Evolutionary conservation across 2,329 filamentous ascomycete genomes (phyloP), one percentile per base, ranked within the genome.

Genomic region (Cladobotryum mycophilum): DNA sequence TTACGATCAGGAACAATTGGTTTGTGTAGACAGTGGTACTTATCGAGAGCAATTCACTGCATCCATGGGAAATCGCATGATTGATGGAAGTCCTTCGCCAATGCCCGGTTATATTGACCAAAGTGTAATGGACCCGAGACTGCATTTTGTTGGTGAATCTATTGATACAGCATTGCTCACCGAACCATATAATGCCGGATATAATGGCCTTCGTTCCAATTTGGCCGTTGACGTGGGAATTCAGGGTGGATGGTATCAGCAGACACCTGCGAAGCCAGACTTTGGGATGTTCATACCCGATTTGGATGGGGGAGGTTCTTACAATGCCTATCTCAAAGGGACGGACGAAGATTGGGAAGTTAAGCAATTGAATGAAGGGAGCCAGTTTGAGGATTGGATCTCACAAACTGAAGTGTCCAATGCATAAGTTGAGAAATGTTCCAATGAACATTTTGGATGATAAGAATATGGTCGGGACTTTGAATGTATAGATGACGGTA

Each of bases 321-420:
- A 64, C 44, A 61, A 64, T 17, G 58, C 52, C 5, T 67, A 65
- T 44, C 58, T 71, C 25, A 61, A 57, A 41, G 67, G 68, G 18
- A 60, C 56, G 9, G 58, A 65, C 33, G 58, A 56, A 11, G 67
- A 67, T 46, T 71, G 68, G 68, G 58, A 64, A 49, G 56, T 70
- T 8, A 64, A 67, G 54, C 59, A 66, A 17, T 49, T 70, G 8
- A 64, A 65, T 8, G 61, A 62, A 18, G 55, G 53, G 17, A 57
- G 58, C 18, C 62, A 65, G 44, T 67, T 65, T 51, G 61, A 61
- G 33, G 54, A 65, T 34, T 69, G 66, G 64, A 63, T 67, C 43
- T 36, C 50, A n/a, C 54, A 55, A 34, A 43, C 38, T 2, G 38
- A 36, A 11, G 33, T 3, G 3, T 35, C n/a, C 22, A 36, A 33